These are phyloP conservation scores for Pseudomassariella vexata DNA, from an alignment of 2,329 filamentous ascomycete genomes.

Conservation along the genomic window DNA sequence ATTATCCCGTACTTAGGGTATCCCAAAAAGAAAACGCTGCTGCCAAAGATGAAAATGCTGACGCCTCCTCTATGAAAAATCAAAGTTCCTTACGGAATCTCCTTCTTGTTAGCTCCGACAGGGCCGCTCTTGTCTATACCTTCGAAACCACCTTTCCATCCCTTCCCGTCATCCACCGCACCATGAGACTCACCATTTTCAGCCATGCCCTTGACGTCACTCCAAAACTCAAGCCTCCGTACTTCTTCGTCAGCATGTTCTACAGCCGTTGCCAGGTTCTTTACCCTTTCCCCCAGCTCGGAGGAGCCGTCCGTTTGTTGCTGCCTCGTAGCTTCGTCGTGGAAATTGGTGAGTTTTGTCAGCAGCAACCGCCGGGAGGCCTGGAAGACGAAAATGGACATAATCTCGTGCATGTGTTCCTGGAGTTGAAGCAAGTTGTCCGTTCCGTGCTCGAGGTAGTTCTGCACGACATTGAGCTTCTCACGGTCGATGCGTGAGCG, in stretches of 20 bases:
- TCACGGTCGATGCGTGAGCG: conserved; percentile 78
- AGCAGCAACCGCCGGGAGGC: conserved; percentile 75
- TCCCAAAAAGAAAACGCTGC: background rate
- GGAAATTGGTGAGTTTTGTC: conserved; percentile 58
- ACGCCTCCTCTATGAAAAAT: background rate
- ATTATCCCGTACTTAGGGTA: background rate
- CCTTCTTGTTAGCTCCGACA: conserved; percentile 7
- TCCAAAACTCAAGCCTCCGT: conserved; percentile 79
- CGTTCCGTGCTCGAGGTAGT: conserved; percentile 71
- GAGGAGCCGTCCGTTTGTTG: conserved; percentile 10
- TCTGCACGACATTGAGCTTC: conserved; percentile 77
- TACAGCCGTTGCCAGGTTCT: conserved; percentile 68
- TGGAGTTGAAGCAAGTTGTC: conserved; percentile 73
- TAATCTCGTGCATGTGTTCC: conserved; percentile 75
- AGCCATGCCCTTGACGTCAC: conserved; percentile 69
- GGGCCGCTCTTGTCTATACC: conserved; percentile 22
- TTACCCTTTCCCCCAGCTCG: conserved; percentile 40
- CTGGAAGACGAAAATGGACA: conserved; percentile 85
- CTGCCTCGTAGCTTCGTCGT: conserved; percentile 37
- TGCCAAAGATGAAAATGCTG: background rate
- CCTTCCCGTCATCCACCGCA: conserved; percentile 35
- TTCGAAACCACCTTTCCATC: conserved; percentile 41
- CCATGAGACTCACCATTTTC: conserved; percentile 41
- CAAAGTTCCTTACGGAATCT: conserved; percentile 5
- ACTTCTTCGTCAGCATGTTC: conserved; percentile 76